Conservation (phyloP, 345 rosid genomes). For the Firmiana major region DNA sequence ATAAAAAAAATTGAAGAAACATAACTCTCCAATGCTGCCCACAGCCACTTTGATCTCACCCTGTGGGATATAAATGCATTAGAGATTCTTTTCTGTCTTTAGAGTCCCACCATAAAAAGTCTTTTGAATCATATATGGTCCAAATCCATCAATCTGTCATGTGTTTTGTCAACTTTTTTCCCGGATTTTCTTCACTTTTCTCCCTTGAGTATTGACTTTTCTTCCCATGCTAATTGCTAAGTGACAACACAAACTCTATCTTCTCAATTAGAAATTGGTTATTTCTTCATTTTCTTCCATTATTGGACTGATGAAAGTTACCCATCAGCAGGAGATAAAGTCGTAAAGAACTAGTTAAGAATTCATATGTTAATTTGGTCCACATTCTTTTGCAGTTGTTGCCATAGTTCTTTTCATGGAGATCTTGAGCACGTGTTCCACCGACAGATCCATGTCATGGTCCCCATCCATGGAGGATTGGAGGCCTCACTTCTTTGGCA, state of each 20-base stretch:
- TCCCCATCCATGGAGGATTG: background rate
- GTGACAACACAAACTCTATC: background rate
- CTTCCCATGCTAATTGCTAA: background rate
- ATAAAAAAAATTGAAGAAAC: too few species aligned
- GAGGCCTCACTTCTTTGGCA: conserved; percentile 5
- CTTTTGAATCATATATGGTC: conserved; percentile 17
- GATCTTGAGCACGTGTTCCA: conserved; percentile 33
- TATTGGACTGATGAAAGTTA: conserved; percentile 3
- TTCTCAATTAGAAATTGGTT: background rate
- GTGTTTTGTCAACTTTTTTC: conserved; percentile 20
- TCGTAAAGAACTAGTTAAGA: background rate
- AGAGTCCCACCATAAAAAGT: background rate
- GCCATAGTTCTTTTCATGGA: conserved; percentile 16
- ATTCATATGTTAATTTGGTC: background rate
- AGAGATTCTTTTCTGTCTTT: background rate
- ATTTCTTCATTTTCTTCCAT: background rate
- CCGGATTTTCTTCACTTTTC: conserved; percentile 18
- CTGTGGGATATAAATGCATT: background rate
- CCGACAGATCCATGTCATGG: conserved; percentile 25
- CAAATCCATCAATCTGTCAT: conserved; percentile 29
- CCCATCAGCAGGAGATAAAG: background rate
- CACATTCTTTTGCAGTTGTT: background rate
- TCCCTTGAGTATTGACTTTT: conserved; percentile 16
- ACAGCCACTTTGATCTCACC: background rate
- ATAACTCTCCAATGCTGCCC: background rate